Percentiles rank a stretch among this genome's conserved stretches.
These are phyloP conservation scores for Globisporangium echinulatum DNA, from an alignment of 352 stramenopile genomes.

Conservation along the genomic window DNA sequence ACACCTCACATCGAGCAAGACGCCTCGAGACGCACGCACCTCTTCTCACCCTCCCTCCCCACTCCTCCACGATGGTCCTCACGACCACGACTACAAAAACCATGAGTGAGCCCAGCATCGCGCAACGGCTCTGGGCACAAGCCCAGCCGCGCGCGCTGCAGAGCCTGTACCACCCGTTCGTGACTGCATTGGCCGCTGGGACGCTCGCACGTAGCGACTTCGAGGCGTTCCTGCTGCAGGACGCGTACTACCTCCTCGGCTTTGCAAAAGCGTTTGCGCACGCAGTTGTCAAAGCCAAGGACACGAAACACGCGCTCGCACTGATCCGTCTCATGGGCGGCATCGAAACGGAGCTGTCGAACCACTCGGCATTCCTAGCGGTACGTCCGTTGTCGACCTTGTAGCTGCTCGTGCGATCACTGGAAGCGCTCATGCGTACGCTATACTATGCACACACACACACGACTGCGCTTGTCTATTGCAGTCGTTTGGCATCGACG, in stretches of 20 bases:
- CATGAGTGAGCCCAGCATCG: constrained; percentile 4
- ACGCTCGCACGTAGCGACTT: constrained; percentile 27
- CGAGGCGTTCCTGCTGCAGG: constrained; percentile 43
- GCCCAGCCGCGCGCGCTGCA: constrained; percentile 21
- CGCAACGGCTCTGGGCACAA: constrained; percentile 27
- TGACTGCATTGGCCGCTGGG: constrained; percentile 27
- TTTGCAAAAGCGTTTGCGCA: constrained; percentile 48
- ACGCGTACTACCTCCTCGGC: constrained; percentile 45
- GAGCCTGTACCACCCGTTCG: constrained; percentile 53
- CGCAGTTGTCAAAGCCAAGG: constrained; percentile 32
- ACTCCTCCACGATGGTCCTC: too few species aligned
- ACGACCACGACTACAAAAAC: constrained; percentile 3
- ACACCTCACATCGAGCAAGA: too few species aligned
- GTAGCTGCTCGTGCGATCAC: too few species aligned
- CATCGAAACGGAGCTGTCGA: constrained; percentile 39
- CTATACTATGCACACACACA: neutral
- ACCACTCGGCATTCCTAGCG: constrained; percentile 38
- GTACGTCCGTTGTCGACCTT: constrained; percentile 4
- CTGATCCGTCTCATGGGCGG: constrained; percentile 37
- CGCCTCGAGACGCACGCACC: too few species aligned
- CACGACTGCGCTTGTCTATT: neutral
- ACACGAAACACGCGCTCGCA: constrained; percentile 24
- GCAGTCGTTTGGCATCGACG: constrained; percentile 36
- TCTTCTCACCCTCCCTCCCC: too few species aligned
- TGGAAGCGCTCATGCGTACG: neutral